These are phyloP conservation scores for Talaromyces pinophilus DNA, from an alignment of 2,329 filamentous ascomycete species.

Conservation along the genomic window DNA sequence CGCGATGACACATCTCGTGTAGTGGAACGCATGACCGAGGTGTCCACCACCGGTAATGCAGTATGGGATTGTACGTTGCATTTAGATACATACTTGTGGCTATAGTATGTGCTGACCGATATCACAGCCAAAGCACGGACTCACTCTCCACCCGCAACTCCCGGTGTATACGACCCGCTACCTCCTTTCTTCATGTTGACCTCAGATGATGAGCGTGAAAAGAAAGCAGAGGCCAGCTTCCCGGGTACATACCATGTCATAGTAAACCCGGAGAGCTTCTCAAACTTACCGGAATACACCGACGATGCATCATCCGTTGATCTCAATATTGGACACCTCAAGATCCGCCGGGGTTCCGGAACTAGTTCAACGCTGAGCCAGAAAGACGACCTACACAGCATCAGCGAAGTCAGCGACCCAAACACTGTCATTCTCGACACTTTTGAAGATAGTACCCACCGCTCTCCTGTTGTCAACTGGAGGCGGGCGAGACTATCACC, in stretches of 20 bases:
- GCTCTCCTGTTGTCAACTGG: constrained; percentile 34
- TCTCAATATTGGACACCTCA: constrained; percentile 28
- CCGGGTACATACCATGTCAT: constrained; percentile 60
- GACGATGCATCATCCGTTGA: constrained; percentile 35
- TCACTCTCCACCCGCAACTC: constrained; percentile 31
- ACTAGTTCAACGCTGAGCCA: constrained; percentile 34
- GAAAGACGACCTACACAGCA: constrained; percentile 31
- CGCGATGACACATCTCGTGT: constrained; percentile 56
- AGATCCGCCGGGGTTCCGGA: constrained; percentile 30
- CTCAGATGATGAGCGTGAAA: constrained; percentile 60
- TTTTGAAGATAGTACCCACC: constrained; percentile 51
- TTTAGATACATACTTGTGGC: neutral
- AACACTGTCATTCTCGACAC: constrained; percentile 54
- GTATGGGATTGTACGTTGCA: constrained; percentile 58
- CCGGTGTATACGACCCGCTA: constrained; percentile 48
- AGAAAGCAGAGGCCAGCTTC: constrained; percentile 53
- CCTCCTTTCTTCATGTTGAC: constrained; percentile 56
- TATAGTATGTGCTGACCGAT: neutral
- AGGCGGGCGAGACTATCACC: constrained; percentile 37
- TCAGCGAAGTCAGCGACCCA: constrained; percentile 40
- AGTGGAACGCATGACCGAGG: constrained; percentile 54
- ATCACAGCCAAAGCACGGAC: constrained; percentile 18
- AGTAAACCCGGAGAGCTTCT: constrained; percentile 57
- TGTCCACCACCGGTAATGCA: constrained; percentile 53
- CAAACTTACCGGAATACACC: constrained; percentile 54